These are phyloP conservation scores for Dryadomyces quercivorus DNA, from an alignment of 2,329 filamentous ascomycete genomes.

Conservation along the genomic window DNA sequence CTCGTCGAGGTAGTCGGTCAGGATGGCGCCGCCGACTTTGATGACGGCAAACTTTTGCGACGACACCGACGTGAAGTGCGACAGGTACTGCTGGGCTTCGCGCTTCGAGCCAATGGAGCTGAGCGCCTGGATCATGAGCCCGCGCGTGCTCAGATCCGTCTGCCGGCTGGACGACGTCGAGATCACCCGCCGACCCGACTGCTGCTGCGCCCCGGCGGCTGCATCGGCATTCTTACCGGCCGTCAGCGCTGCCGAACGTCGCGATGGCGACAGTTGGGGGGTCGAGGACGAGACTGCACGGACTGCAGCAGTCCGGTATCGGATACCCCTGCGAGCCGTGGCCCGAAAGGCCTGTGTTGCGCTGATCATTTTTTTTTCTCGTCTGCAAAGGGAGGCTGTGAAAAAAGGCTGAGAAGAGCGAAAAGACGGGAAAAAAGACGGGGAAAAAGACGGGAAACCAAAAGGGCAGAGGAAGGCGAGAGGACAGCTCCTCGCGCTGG, in stretches of 20 bases:
- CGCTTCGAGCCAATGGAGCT: slow-evolving; percentile 94
- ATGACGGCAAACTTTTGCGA: slow-evolving; percentile 97
- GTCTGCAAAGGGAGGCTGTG: background rate
- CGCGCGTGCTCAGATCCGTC: slow-evolving; percentile 52
- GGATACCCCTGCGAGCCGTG: slow-evolving; percentile 27
- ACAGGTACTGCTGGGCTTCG: slow-evolving; percentile 94
- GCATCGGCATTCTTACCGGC: background rate
- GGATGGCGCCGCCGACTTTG: slow-evolving; percentile 92
- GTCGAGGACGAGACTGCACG: background rate
- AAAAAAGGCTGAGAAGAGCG: background rate
- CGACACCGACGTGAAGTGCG: slow-evolving; percentile 91
- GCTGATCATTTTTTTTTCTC: slow-evolving; percentile 27
- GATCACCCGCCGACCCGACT: slow-evolving; percentile 19
- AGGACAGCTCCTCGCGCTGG: slow-evolving; percentile 7
- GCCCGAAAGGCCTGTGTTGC: slow-evolving; percentile 29
- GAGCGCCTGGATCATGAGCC: slow-evolving; percentile 77
- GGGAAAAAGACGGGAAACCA: background rate
- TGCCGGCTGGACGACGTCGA: slow-evolving; percentile 20
- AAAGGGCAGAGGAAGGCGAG: background rate
- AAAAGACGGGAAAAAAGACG: too few species aligned
- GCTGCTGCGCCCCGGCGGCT: background rate
- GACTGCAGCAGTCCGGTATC: slow-evolving; percentile 13
- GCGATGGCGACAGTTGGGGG: background rate
- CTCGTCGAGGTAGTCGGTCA: slow-evolving; percentile 87
- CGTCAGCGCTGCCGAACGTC: background rate